Conservation (phyloP, 768 basidiomycete species). For the Inosperma sp. region DNA sequence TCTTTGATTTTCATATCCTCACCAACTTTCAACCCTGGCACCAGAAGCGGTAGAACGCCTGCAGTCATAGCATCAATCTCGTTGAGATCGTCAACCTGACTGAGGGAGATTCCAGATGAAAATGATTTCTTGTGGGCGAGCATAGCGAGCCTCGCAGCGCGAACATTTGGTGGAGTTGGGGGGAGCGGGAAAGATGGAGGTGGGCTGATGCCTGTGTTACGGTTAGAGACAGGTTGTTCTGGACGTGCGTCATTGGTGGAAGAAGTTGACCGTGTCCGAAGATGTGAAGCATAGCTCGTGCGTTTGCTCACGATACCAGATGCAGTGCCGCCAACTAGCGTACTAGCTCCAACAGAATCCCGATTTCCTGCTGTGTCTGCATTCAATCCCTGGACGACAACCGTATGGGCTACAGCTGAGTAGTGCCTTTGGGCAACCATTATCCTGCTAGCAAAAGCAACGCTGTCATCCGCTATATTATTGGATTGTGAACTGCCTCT, state of each 20-base stretch:
- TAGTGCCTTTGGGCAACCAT: slow-evolving; percentile 75
- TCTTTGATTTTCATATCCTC: slow-evolving; percentile 51
- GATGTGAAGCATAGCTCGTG: slow-evolving; percentile 39
- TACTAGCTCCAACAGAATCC: slow-evolving; percentile 28
- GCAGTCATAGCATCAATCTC: slow-evolving; percentile 72
- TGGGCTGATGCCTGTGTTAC: slow-evolving; percentile 41
- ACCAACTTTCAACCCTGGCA: slow-evolving; percentile 61
- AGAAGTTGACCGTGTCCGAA: slow-evolving; percentile 58
- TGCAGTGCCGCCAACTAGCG: slow-evolving; percentile 34
- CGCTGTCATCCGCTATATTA: slow-evolving; percentile 39
- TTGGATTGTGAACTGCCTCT: slow-evolving; percentile 54
- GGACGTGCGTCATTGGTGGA: slow-evolving; percentile 36
- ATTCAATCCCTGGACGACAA: slow-evolving; percentile 41
- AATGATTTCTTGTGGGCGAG: slow-evolving; percentile 58
- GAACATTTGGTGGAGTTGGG: slow-evolving; percentile 67
- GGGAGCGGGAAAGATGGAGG: slow-evolving; percentile 69
- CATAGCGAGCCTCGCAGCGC: slow-evolving; percentile 50
- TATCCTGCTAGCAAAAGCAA: slow-evolving; percentile 50
- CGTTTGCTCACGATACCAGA: slow-evolving; percentile 31
- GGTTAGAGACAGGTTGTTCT: slow-evolving; percentile 34
- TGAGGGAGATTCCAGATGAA: slow-evolving; percentile 62
- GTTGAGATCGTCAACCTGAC: slow-evolving; percentile 43
- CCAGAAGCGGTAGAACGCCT: slow-evolving; percentile 59
- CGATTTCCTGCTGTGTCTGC: slow-evolving; percentile 30
- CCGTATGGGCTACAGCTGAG: slow-evolving; percentile 62